Evolutionary conservation across 306 rosid genomes (phyloP).

Genomic region (Abrus precatorius): DNA sequence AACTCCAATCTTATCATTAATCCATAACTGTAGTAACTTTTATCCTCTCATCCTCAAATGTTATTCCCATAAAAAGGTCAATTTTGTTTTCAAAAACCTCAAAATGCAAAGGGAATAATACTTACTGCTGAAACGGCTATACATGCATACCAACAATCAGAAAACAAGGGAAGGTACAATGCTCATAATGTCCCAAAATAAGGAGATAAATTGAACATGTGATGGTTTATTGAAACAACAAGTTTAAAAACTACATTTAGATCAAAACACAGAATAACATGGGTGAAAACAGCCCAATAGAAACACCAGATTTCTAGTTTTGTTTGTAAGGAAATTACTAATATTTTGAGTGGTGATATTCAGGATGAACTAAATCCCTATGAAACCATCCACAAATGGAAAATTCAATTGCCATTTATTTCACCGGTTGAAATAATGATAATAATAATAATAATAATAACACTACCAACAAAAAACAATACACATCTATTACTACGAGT

Average conservation of each 20-base stretch:
- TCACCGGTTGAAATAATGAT: neutral
- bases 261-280: neutral
- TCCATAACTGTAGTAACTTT: neutral
- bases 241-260: neutral
- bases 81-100: neutral
- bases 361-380: neutral
- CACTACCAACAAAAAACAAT: neutral
- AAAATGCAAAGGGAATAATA: neutral
- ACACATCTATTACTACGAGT: no score
- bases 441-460: neutral
- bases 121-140: neutral
- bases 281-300: neutral
- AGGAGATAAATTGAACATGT: neutral
- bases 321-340: no score
- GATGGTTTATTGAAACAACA: neutral
- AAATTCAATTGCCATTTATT: neutral
- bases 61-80: neutral
- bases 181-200: constrained; percentile 9
- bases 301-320: neutral
- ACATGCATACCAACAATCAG: neutral
- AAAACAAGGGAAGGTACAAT: neutral
- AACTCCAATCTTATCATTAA: constrained; percentile 9
- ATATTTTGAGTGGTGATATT: no score
- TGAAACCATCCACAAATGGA: neutral
- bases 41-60: constrained; percentile 3